phyloP scores from a whole-genome alignment of 306 rosid species.

The Gillenia trifoliata region DNA sequence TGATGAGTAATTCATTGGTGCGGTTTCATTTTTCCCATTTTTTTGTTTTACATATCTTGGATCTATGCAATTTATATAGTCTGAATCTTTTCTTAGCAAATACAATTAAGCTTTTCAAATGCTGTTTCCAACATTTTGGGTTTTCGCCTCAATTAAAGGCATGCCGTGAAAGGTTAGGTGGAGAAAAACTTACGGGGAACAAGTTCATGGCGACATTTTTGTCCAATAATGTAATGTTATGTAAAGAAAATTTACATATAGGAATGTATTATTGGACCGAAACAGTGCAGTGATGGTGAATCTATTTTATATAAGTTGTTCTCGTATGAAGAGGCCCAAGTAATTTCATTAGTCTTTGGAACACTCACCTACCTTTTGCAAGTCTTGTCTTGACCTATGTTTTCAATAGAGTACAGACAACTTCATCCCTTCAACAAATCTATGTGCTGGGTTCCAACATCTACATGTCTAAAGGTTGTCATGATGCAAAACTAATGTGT shows the following conservation, averaged over 20 bases:
- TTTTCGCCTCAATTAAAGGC: background rate
- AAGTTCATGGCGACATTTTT: background rate
- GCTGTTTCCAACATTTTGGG: background rate
- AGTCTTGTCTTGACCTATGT: background rate
- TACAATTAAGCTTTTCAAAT: too few relatives aligned
- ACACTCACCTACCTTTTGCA: background rate
- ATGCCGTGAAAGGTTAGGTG: background rate
- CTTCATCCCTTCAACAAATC: background rate
- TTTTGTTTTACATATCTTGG: background rate
- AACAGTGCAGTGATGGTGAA: background rate
- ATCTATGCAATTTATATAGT: background rate
- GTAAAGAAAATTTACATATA: too few relatives aligned
- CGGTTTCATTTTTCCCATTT: background rate
- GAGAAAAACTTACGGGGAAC: background rate
- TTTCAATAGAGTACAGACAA: background rate
- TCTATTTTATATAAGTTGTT: background rate
- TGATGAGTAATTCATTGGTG: background rate
- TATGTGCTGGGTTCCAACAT: too few relatives aligned
- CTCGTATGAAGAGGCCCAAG: background rate
- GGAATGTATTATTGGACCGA: background rate
- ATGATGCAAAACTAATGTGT: too few relatives aligned
- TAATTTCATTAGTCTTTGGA: background rate
- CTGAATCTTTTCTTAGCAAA: background rate
- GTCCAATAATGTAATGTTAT: too few relatives aligned
- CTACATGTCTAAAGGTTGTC: background rate